A percentile compares a stretch with the other conserved stretches of the same genome.
phyloP scores from a whole-genome alignment of 495 filamentous ascomycete genomes.

The Penicillium atrosanguineum region DNA sequence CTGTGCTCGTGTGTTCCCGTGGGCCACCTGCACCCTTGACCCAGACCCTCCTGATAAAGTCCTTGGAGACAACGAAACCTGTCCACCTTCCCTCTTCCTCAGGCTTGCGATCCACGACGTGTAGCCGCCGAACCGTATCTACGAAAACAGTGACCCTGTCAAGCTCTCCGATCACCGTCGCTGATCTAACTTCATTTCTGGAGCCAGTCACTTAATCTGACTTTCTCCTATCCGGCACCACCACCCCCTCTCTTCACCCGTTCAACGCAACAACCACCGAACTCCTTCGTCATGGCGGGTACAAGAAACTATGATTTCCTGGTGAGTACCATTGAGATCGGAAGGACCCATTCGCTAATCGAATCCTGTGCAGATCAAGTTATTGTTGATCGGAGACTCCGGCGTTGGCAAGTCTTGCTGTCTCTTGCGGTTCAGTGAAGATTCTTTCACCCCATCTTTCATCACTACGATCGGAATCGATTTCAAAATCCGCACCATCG shows the following conservation, averaged over 20 bases:
- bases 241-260: slow-evolving; percentile 1
- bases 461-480: slow-evolving; percentile 99
- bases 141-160: background rate
- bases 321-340: slow-evolving; percentile 50
- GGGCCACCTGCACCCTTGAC: slow-evolving; percentile 2
- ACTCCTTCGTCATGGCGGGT: slow-evolving; percentile 69
- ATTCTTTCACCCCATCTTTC: slow-evolving; percentile 97
- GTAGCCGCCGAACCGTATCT: background rate
- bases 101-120: slow-evolving; percentile 11
- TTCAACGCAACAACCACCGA: slow-evolving; percentile 2
- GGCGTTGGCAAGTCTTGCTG: slow-evolving; percentile 99
- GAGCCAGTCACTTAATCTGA: background rate
- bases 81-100: slow-evolving; percentile 7
- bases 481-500: slow-evolving; percentile 99
- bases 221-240: slow-evolving; percentile 18
- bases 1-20: background rate
- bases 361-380: slow-evolving; percentile 73
- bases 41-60: slow-evolving; percentile 24
- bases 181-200: background rate
- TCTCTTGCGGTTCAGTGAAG: slow-evolving; percentile 95
- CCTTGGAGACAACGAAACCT: slow-evolving; percentile 13
- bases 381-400: slow-evolving; percentile 96
- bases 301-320: slow-evolving; percentile 98
- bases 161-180: background rate
- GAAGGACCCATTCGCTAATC: background rate